Evolutionary conservation across 371 early-diverging fungal genomes (phyloP).

Genomic region (Caulochytrium protostelioides): DNA sequence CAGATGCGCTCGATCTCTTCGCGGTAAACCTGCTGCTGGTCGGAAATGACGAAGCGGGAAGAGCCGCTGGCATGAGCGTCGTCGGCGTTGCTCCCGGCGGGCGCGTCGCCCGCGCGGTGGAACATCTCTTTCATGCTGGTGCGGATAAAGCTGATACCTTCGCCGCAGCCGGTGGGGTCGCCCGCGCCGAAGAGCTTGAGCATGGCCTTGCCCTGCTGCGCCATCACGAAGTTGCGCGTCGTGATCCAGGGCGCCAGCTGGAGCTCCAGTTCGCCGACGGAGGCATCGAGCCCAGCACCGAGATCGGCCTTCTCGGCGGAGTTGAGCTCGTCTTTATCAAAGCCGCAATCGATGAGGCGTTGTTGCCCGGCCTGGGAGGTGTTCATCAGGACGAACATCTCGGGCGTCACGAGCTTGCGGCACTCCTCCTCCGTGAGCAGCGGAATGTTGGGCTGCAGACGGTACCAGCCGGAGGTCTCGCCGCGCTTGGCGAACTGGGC

Average conservation of each 20-base stretch:
- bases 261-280: constrained; percentile 74
- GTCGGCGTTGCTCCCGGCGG: constrained; percentile 41
- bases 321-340: constrained; percentile 36
- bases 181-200: constrained; percentile 82
- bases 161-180: constrained; percentile 92
- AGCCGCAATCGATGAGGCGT: constrained; percentile 83
- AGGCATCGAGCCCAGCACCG: constrained; percentile 39
- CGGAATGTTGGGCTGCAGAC: constrained; percentile 54
- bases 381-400: too few species aligned
- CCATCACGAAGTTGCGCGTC: constrained; percentile 78
- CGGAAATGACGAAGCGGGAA: constrained; percentile 76
- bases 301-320: constrained; percentile 29
- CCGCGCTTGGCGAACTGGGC: constrained; percentile 81
- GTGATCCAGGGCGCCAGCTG: constrained; percentile 93
- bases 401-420: constrained; percentile 89
- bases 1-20: constrained; percentile 86
- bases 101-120: constrained; percentile 64
- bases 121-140: constrained; percentile 94
- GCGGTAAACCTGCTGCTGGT: constrained; percentile 82
- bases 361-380: constrained; percentile 58
- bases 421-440: constrained; percentile 86
- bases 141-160: constrained; percentile 95
- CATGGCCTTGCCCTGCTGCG: constrained; percentile 65
- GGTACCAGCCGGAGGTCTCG: constrained; percentile 83
- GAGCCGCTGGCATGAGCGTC: constrained; percentile 56